Base-by-base conservation (phyloP, 2,329 filamentous ascomycete species). In the Penicillium palitans region DNA sequence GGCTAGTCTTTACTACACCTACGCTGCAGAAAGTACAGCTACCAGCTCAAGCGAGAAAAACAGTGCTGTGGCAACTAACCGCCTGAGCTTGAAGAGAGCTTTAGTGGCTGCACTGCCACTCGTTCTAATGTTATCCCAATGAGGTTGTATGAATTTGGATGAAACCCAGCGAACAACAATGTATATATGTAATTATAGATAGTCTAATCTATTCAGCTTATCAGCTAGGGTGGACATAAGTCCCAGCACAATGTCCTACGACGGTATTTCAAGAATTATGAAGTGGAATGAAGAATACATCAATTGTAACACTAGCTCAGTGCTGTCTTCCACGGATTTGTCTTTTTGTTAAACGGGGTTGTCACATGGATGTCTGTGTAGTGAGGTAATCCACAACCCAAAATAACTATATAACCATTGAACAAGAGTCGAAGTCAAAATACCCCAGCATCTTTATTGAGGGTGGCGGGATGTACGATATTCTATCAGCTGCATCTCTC, bases 1-100 rank as follows among this genome's bases (percentile, higher is more conserved):
- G 24, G 46, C 46, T 48, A 48, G 31, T 48, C 45, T 48, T 48
- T 48, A 48, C 15, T 48, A 48, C 29, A 48, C 46, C 8, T 35
- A 48, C 7, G 15, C 31, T 12, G 46, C 19, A 7, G 44, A 47
- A 47, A 21, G 9, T 9, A 31, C 44, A n/a, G 46, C 19, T 35
- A 6, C 19, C 15, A 6, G 29, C 45, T 17, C 12, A 15, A 12
- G 29, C 5, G 29, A 24, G 15, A 48, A 33, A 35, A 48, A 15
- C n/a, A 35, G 5, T 12, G 19, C 31, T 35, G 15, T 10, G 7
- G 8, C 46, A 35, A n/a, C 9, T 31, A 48, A 19, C 3, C 15
- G 5, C 15, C 15, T 48, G 19, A 35, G 46, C 46, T 48, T 35
- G 19, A 24, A 8, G 8, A 35, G 19, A n/a, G 19, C 19, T 17